Evolutionary conservation across 2,329 filamentous ascomycete genomes (phyloP).

Genomic region (Sordariomycetes sp.): DNA sequence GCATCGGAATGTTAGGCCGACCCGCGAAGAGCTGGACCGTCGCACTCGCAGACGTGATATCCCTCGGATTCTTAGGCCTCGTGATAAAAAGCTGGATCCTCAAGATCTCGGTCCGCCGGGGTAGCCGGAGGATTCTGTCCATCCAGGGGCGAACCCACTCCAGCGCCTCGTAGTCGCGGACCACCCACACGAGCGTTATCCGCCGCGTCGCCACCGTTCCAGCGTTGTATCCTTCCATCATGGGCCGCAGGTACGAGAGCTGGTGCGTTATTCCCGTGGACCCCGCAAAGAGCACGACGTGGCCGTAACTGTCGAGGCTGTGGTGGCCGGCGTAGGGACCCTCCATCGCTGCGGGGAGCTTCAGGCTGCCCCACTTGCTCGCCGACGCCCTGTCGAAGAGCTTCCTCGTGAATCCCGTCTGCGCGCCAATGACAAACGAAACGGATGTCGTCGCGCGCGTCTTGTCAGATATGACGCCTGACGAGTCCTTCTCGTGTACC

Average conservation of each 20-base stretch:
- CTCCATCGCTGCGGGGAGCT: conserved; percentile 63
- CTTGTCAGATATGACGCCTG: conserved; percentile 22
- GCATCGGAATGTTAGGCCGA: conserved; percentile 64
- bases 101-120: conserved; percentile 68
- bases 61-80: conserved; percentile 67
- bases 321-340: conserved; percentile 82
- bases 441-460: conserved; percentile 40
- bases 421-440: conserved; percentile 75
- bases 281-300: conserved; percentile 79
- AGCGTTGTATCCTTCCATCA: conserved; percentile 55
- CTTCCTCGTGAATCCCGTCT: conserved; percentile 76
- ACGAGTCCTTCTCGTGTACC: conserved; percentile 24
- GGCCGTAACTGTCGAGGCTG: conserved; percentile 82
- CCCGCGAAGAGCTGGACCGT: conserved; percentile 90
- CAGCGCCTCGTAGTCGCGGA: conserved; percentile 76
- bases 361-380: conserved; percentile 27
- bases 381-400: conserved; percentile 58
- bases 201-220: conserved; percentile 69
- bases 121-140: conserved; percentile 61
- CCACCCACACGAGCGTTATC: conserved; percentile 81
- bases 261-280: conserved; percentile 94
- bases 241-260: conserved; percentile 71
- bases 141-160: conserved; percentile 91
- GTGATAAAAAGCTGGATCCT: conserved; percentile 86
- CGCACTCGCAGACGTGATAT: conserved; percentile 61